Base-by-base conservation (phyloP, 495 filamentous ascomycete genomes). In the Emericellopsis terricola region DNA sequence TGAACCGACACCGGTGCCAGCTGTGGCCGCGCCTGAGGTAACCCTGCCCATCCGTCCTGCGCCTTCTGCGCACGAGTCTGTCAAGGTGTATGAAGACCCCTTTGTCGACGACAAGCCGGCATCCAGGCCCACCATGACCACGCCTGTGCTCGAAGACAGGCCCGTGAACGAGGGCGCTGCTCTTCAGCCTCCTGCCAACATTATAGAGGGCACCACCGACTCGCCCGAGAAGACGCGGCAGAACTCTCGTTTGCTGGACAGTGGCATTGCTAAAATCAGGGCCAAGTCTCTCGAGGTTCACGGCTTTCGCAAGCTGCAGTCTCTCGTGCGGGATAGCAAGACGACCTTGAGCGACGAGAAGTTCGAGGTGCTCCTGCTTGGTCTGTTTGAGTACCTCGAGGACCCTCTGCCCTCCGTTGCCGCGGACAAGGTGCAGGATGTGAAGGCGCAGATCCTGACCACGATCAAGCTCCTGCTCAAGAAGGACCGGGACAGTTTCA, bases 291-390 rank as follows among this genome's bases (percentile, higher is more conserved):
- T 94, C 23, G 85, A 93, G 45, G 79, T 83, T 4, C 79, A 84
- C 41, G 83, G 80, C 34, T 92, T 94, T 56, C 75, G 86, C 32
- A 84, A 89, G 39, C 54, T 94, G 8, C 86, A 91, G 50, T 67
- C 72, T 17, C 65, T 94, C 38, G 76, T 87, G 41, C 71, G 78
- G 34, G 73, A 75, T 40, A 74, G 74, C 39, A 71, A 71, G 38
- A 44, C 63, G 9, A 47, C 52, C 6, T 60, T 72, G 24, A 49
- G 49, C n/a, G 68, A 75, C 29, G 59, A 66, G 32, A 73, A 69
- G 42, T 91, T 87, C 43, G 70, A 78, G 40, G 65, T 76, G n/a
- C 62, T 93, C 21, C 54, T 94, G 7, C 37, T 69, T 4, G 75
- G 76, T 10, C 58, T 93, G 5, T 65, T 93, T 16, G 73, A 78